Conservation (phyloP, 1,139 yeast genomes). For the Candida dubliniensis region DNA sequence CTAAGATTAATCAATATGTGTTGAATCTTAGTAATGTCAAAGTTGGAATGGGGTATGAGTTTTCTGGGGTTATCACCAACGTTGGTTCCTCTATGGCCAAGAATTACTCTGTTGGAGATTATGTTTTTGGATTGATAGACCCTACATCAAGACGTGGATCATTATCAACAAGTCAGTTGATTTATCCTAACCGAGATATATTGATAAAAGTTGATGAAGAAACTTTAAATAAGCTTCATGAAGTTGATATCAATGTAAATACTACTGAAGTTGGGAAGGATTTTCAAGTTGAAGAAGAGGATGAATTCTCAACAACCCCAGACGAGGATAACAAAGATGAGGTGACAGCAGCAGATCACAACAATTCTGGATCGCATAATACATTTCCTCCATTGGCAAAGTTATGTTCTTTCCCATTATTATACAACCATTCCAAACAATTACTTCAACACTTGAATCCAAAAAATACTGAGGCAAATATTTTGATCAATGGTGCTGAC, state of each 20-base stretch:
- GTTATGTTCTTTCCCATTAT: conserved; percentile 33
- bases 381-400: conserved; percentile 36
- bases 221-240: conserved; percentile 20
- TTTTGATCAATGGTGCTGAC: conserved; percentile 48
- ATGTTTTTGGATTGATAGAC: conserved; percentile 38
- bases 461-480: conserved; percentile 21
- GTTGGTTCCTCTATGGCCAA: conserved; percentile 30
- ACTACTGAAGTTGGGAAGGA: conserved; percentile 12
- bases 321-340: not conserved
- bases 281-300: conserved; percentile 19
- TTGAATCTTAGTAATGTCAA: conserved; percentile 39
- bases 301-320: conserved; percentile 6
- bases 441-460: conserved; percentile 29
- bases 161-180: conserved; percentile 34
- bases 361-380: no score
- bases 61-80: conserved; percentile 35
- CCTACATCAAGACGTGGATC: conserved; percentile 40
- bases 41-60: conserved; percentile 47
- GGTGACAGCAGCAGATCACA: not conserved
- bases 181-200: conserved; percentile 36
- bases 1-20: conserved; percentile 38
- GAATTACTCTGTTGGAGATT: conserved; percentile 32
- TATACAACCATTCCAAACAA: conserved; percentile 42
- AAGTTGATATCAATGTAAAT: conserved; percentile 20
- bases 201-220: conserved; percentile 31